Conservation (phyloP, 129 eudicot genomes). For the Chrysanthemum lavandulifolium region DNA sequence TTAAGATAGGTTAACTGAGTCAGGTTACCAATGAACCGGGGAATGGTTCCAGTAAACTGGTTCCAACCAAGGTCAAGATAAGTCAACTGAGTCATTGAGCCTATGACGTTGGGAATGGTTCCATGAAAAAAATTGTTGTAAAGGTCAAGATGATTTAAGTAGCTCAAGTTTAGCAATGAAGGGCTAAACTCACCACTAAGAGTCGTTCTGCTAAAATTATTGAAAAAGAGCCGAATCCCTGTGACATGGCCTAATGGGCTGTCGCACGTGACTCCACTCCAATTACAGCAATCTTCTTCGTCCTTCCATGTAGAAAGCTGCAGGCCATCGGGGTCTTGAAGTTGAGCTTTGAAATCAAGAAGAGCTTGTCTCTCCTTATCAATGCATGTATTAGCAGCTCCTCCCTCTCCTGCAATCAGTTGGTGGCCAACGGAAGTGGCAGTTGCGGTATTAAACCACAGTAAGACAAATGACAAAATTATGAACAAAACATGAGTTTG, state of each 20-base stretch:
- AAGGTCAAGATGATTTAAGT: background rate
- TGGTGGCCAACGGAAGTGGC: background rate
- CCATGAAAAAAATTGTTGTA: background rate
- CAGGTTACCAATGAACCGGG: background rate
- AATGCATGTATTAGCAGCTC: background rate
- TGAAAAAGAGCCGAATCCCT: background rate
- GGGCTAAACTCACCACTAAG: background rate
- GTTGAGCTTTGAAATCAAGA: background rate
- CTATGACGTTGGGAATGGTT: slow-evolving; percentile 7
- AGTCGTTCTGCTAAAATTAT: background rate
- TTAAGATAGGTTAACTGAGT: background rate
- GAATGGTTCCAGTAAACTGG: background rate
- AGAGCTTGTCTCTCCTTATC: slow-evolving; percentile 1
- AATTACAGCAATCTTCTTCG: background rate
- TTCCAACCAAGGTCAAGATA: background rate
- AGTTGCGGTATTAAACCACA: background rate
- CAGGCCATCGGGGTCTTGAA: background rate
- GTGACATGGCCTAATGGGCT: background rate
- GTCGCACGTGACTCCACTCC: background rate
- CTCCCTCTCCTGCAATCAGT: background rate
- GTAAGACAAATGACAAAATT: too few species aligned
- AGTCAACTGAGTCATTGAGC: background rate
- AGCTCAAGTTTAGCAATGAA: slow-evolving; percentile 1
- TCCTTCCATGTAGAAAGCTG: background rate
- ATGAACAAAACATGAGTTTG: too few species aligned